Base-by-base conservation (phyloP, 2,329 filamentous ascomycete genomes). In the Cyphellophora attinorum region DNA sequence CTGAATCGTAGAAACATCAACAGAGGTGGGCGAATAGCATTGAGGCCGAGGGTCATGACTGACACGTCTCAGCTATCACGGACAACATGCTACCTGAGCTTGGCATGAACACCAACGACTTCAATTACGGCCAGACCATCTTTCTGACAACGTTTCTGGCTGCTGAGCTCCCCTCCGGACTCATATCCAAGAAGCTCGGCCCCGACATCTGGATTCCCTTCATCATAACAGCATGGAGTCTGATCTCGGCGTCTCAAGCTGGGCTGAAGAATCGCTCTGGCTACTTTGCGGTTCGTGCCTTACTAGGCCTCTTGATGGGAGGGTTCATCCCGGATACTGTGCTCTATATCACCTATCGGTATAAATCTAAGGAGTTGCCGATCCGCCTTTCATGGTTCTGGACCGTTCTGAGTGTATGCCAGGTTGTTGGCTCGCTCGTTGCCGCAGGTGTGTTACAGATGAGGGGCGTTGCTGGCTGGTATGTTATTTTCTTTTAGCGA, bases 321-420 rank as follows among this genome's bases (percentile, higher is more conserved):
- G 68, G 67, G 3, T 69, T 70, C 32, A 57, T 55, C 17, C 55
- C 56, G 2, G 54, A 53, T 23, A 35, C 39, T 27, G 47, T 61
- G 14, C 42, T 61, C 6, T 85, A 77, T 53, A 61, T 84, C 4
- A 76, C 71, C 4, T 84, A 85, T 51, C 85, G 78, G 50, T 85
- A 84, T 57, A 85, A 72, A 31, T 68, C 70, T 2, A 25, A 25
- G 14, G 44, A 48, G 29, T 42, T 48, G n/a, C 44, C 44, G 5
- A 37, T 23, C 6, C 67, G 79, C 2, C 55, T 82, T 10, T 68
- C 68, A 42, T 68, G 65, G 48, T 81, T 81, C 55, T 84, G 77
- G 77, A 73, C 71, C 6, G 0, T 67, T 72, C 0, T 68, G 27
- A 33, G 37, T 38, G 36, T 37, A 11, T 17, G 49, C 61, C 0